These are phyloP conservation scores for Globisporangium heterothallicum DNA, from an alignment of 352 stramenopile species.

Conservation along the genomic window DNA sequence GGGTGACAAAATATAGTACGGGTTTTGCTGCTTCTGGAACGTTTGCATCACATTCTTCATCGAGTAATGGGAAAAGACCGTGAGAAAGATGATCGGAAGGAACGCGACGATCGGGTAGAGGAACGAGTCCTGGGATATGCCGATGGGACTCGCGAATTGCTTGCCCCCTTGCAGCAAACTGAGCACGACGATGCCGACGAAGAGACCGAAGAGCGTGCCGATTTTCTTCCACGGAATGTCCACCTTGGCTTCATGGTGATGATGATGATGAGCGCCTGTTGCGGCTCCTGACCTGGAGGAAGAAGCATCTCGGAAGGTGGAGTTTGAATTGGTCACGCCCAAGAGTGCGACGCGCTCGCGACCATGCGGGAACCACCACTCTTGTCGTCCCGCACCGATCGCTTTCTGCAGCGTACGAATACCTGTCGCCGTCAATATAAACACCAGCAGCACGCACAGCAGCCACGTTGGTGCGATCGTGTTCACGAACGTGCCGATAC, in stretches of 20 bases:
- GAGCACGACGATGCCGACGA: conserved; percentile 86
- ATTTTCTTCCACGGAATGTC: conserved; percentile 76
- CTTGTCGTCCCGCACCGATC: conserved; percentile 79
- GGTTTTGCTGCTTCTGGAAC: conserved; percentile 46
- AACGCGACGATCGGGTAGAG: conserved; percentile 68
- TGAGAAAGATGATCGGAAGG: conserved; percentile 57
- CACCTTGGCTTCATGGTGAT: conserved; percentile 35
- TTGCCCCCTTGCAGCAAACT: conserved; percentile 92
- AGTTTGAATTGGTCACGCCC: conserved; percentile 15
- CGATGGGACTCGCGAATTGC: conserved; percentile 83
- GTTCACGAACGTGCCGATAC: conserved; percentile 89
- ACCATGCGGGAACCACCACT: conserved; percentile 50
- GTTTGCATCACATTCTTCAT: conserved; percentile 44
- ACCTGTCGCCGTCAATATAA: conserved; percentile 85
- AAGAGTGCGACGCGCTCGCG: conserved; percentile 19
- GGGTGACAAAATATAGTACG: conserved; percentile 38
- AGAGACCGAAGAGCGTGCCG: conserved; percentile 75
- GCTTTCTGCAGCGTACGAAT: conserved; percentile 89
- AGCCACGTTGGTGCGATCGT: conserved; percentile 87
- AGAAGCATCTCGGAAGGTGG: background rate
- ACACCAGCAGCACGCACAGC: conserved; percentile 85
- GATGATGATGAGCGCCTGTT: conserved; percentile 5
- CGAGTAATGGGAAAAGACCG: conserved; percentile 70
- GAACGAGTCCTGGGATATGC: conserved; percentile 77
- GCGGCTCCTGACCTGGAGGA: background rate